Evolutionary conservation across 306 rosid genomes (phyloP), one percentile per base, ranked within the genome.

Genomic region (Alnus glutinosa): DNA sequence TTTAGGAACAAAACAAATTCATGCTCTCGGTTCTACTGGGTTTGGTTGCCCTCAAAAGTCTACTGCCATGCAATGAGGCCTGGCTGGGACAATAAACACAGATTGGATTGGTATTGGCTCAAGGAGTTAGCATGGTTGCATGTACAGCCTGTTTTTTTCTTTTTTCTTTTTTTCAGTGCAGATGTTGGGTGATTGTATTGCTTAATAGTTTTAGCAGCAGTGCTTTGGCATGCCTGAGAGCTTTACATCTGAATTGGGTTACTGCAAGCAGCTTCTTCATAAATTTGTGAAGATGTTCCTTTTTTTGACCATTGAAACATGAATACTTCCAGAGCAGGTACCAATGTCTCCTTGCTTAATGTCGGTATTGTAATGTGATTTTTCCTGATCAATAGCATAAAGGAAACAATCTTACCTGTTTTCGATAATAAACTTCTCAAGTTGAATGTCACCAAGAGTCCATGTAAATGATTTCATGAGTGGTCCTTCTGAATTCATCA

Each of bases 311-410:
- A 37, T 46, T 78, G 66, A 74, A 14, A 76, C 55, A 50, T 11
- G 55, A 70, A 73, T 76, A 83, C 76, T 75, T 81, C 58, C 57
- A 32, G 70, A 73, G 84, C 76, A 44, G 77, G 63, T 78, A 78
- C 51, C 75, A 37, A 23, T 39, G 18, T 39, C 49, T 67, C 72
- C 8, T 64, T 67, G 9, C 8, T 32, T 63, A 59, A 7, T 49
- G 13, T 55, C 69, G 73, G 80, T 46, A 70, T 47, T 34, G 44
- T 61, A 57, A 49, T 77, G 68, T 78, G 69, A 62, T 61, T 58
- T 49, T 70, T 16, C 34, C 73, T 12, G 73, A 19, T 68, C 66
- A 80, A 42, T 52, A 76, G 30, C 69, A 37, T 28, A 13, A 28
- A 42, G 46, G 7, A 30, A 36, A 39, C 47, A 44, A 3, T 67